Evolutionary conservation across 768 basidiomycete genomes (phyloP).

Genomic region (Lentinula raphanica): DNA sequence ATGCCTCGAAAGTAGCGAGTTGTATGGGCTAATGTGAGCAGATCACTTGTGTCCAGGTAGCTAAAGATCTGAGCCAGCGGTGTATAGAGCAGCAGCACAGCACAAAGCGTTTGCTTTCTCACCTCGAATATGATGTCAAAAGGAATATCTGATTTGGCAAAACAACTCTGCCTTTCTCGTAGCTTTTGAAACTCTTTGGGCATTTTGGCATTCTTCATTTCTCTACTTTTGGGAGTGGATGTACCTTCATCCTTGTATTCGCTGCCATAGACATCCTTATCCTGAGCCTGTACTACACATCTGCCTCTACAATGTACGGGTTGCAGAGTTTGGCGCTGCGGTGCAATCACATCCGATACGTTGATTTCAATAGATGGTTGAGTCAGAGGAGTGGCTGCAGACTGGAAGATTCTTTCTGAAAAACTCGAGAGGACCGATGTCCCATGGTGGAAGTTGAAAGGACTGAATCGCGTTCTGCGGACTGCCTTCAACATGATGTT

Average conservation of each 20-base stretch:
- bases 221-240: neutral
- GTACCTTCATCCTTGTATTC: neutral
- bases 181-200: neutral
- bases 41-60: slow-evolving; percentile 42
- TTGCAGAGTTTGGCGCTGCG: neutral
- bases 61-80: slow-evolving; percentile 39
- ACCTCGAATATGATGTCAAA: slow-evolving; percentile 2
- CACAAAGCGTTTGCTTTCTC: neutral
- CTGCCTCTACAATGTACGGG: neutral
- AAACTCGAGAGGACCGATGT: neutral
- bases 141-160: neutral
- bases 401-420: neutral
- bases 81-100: neutral
- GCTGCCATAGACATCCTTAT: neutral
- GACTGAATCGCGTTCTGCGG: too few relatives aligned
- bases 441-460: neutral
- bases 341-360: neutral
- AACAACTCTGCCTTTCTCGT: neutral
- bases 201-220: neutral
- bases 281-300: neutral
- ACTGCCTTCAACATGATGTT: too few relatives aligned
- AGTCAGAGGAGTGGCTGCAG: neutral
- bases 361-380: too few relatives aligned
- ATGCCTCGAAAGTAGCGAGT: slow-evolving; percentile 42
- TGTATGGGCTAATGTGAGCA: slow-evolving; percentile 45